Evolutionary conservation across 2,329 filamentous ascomycete genomes (phyloP).

Genomic region (Cladosporium austrohemisphaericum): DNA sequence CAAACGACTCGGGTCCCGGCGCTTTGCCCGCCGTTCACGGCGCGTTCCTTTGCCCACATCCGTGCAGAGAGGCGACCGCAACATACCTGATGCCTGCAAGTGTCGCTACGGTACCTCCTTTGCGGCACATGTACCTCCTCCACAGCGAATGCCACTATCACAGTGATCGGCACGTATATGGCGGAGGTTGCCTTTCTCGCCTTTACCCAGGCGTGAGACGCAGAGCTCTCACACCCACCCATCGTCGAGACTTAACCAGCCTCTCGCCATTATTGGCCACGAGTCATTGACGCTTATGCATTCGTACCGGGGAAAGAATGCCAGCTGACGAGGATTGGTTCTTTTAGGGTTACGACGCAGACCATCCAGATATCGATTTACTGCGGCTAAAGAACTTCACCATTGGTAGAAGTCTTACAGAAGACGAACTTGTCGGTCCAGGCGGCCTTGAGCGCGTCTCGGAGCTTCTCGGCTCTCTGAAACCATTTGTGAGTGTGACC

Average conservation of each 20-base stretch:
- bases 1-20: conserved; percentile 15
- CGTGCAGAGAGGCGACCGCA: conserved; percentile 7
- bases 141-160: background rate
- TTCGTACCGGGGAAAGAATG: background rate
- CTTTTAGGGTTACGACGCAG: conserved; percentile 64
- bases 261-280: background rate
- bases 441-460: conserved; percentile 63
- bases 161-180: background rate
- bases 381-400: conserved; percentile 79
- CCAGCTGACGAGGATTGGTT: background rate
- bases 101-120: background rate
- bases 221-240: background rate
- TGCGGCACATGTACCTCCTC: conserved; percentile 6
- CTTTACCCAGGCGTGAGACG: no score
- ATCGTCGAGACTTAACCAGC: background rate
- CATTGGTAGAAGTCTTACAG: conserved; percentile 62
- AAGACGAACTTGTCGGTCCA: conserved; percentile 59
- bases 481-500: conserved; percentile 67
- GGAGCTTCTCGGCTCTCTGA: conserved; percentile 63
- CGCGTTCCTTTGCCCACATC: conserved; percentile 11
- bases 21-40: conserved; percentile 11
- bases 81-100: conserved; percentile 12
- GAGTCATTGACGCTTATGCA: background rate
- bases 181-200: background rate
- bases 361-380: conserved; percentile 75